These are phyloP conservation scores for Triticum aestivum DNA, from an alignment of 176 grass and related monocot genomes.

Conservation along the genomic window DNA sequence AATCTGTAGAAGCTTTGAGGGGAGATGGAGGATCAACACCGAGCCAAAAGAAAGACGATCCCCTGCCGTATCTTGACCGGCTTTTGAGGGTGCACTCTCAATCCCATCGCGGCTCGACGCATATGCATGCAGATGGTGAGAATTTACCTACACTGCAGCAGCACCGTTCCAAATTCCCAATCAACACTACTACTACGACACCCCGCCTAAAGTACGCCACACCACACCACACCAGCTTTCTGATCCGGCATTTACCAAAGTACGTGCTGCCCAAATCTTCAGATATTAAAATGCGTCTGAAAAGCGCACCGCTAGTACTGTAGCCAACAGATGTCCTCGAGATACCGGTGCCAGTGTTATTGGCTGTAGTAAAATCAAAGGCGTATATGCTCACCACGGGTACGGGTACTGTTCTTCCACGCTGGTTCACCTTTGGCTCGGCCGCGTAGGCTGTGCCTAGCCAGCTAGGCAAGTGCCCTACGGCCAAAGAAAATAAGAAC, in stretches of 20 bases:
- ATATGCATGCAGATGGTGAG: slow-evolving; percentile 1
- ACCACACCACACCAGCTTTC: not conserved
- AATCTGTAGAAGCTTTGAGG: not conserved
- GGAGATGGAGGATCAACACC: not conserved
- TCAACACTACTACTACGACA: not conserved
- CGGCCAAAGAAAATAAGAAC: not conserved
- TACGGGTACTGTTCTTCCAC: not conserved
- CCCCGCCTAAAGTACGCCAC: not conserved
- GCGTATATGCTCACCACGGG: not conserved
- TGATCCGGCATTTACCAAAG: slow-evolving; percentile 27
- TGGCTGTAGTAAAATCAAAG: not conserved
- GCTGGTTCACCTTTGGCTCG: not conserved
- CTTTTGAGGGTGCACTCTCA: not conserved
- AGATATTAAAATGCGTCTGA: not conserved
- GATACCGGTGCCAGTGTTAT: not conserved
- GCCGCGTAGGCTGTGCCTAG: not conserved
- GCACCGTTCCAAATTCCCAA: not conserved
- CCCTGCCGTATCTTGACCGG: slow-evolving; percentile 39
- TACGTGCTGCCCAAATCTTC: slow-evolving; percentile 36
- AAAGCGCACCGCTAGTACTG: not conserved
- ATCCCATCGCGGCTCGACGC: not conserved
- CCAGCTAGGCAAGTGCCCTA: not conserved
- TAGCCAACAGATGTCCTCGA: not conserved
- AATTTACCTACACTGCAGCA: not conserved
- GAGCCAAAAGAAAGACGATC: slow-evolving; percentile 36